These are phyloP conservation scores for Areca catechu DNA, from an alignment of 176 grass and related monocot species.

Conservation along the genomic window DNA sequence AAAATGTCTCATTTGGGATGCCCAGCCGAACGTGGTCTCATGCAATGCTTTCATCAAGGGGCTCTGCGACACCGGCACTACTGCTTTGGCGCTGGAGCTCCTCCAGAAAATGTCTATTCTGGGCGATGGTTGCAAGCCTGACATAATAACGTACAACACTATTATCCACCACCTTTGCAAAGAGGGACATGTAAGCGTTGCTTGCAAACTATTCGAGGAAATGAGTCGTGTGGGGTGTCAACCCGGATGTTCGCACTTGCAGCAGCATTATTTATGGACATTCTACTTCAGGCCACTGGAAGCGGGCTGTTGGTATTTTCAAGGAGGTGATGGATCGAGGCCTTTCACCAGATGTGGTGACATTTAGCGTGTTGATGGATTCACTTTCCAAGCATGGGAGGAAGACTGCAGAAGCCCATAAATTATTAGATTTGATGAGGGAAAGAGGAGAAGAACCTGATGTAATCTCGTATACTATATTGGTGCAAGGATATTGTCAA, in stretches of 20 bases:
- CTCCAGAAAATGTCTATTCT: slow-evolving; percentile 14
- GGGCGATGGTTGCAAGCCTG: neutral
- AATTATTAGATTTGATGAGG: too few relatives aligned
- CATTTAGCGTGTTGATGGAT: neutral
- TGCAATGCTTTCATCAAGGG: slow-evolving; percentile 15
- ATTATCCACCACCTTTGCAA: slow-evolving; percentile 20
- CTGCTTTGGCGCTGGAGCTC: neutral
- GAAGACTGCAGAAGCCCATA: neutral
- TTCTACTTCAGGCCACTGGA: neutral
- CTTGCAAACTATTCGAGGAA: neutral
- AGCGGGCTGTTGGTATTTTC: neutral
- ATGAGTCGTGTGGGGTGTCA: slow-evolving; percentile 15
- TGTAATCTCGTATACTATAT: neutral
- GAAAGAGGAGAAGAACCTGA: slow-evolving; percentile 1
- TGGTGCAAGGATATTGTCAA: slow-evolving; percentile 14
- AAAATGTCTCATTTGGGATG: too few relatives aligned
- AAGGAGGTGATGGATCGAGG: slow-evolving; percentile 5
- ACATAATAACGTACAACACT: slow-evolving; percentile 8
- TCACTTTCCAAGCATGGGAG: slow-evolving; percentile 18
- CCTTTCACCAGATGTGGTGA: neutral
- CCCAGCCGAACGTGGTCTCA: too few relatives aligned
- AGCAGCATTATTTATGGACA: slow-evolving; percentile 15
- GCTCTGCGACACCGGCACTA: neutral
- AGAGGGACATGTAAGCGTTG: neutral
- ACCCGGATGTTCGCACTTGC: neutral